Evolutionary conservation across 495 filamentous ascomycete species (phyloP).

Genomic region (Neurospora discreta): DNA sequence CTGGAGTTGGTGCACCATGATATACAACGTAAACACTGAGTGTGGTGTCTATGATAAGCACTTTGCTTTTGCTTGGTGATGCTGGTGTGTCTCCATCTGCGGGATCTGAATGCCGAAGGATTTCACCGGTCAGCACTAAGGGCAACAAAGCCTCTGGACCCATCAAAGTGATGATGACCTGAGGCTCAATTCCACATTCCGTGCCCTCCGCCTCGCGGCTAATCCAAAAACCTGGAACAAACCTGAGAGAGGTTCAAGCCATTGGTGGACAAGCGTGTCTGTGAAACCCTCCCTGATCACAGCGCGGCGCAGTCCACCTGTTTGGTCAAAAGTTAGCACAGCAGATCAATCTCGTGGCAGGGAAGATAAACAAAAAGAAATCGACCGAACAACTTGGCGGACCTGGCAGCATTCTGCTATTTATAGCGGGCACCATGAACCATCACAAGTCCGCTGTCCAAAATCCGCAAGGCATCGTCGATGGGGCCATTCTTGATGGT

Average conservation of each 20-base stretch:
- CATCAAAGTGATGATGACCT: not conserved
- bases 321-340: no score
- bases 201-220: not conserved
- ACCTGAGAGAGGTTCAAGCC: not conserved
- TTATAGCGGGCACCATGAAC: not conserved
- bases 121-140: not conserved
- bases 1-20: not conserved
- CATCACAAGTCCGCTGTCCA: not conserved
- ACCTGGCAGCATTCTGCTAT: no score
- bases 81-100: not conserved
- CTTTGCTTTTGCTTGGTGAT: not conserved
- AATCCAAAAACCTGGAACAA: not conserved
- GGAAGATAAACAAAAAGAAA: no score
- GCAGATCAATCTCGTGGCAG: no score
- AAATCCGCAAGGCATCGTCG: not conserved
- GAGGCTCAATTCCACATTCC: not conserved
- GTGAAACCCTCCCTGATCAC: no score
- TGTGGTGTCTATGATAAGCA: not conserved
- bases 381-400: no score
- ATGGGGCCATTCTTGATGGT: not conserved
- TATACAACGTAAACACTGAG: not conserved
- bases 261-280: not conserved
- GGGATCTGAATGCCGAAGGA: not conserved
- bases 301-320: no score
- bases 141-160: not conserved